Evolutionary conservation across 2,329 filamentous ascomycete species (phyloP).

Genomic region (Xylariaceae sp.): DNA sequence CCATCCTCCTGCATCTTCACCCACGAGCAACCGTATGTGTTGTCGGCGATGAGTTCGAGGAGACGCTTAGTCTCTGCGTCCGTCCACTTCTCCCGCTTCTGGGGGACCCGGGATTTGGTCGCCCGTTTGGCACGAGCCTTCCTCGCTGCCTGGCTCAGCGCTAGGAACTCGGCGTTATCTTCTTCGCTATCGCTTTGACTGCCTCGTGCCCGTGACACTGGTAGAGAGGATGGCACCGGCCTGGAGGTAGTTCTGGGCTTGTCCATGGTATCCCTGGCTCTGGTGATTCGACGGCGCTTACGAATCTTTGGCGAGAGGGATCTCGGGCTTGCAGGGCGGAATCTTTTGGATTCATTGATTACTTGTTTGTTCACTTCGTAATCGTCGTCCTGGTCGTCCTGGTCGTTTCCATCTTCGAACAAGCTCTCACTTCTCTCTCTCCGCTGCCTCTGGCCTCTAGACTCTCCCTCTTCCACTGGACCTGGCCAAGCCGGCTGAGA

Average conservation of each 20-base stretch:
- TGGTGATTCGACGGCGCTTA: neutral
- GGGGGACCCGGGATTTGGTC: constrained; percentile 17
- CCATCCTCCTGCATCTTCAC: constrained; percentile 32
- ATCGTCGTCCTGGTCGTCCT: constrained; percentile 14
- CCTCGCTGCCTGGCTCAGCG: constrained; percentile 18
- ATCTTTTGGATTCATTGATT: constrained; percentile 14
- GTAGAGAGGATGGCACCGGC: too few species aligned
- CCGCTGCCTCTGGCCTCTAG: too few species aligned
- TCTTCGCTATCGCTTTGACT: too few species aligned
- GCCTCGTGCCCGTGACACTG: too few species aligned
- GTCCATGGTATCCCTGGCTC: constrained; percentile 6
- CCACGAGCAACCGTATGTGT: constrained; percentile 34
- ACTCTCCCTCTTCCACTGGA: too few species aligned
- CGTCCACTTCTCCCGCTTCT: constrained; percentile 38
- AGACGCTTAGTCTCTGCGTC: constrained; percentile 37
- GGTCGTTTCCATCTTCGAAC: neutral
- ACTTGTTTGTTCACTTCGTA: constrained; percentile 25
- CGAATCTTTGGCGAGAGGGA: neutral
- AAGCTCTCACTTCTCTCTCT: too few species aligned
- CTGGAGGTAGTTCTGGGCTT: constrained; percentile 16
- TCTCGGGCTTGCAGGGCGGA: constrained; percentile 5
- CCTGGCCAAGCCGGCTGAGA: too few species aligned
- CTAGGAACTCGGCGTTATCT: neutral
- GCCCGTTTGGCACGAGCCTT: constrained; percentile 10
- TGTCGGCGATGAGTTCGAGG: constrained; percentile 36